Conservation (phyloP, 352 stramenopile species). For the Pythium phragmitis region DNA sequence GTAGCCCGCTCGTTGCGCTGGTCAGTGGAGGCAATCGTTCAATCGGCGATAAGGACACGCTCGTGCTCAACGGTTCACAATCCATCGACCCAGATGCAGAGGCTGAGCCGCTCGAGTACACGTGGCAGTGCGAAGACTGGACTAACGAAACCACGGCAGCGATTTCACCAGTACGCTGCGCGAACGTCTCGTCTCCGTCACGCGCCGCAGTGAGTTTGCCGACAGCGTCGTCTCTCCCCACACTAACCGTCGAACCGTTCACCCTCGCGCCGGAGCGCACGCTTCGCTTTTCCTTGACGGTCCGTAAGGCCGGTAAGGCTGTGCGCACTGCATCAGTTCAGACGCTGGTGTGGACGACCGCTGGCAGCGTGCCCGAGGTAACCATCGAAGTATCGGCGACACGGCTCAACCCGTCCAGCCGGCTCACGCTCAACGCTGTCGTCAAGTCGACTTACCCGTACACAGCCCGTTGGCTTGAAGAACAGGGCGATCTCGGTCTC, state of each 20-base stretch:
- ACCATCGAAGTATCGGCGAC: slow-evolving; percentile 24
- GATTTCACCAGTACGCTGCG: slow-evolving; percentile 3
- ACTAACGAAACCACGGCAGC: slow-evolving; percentile 32
- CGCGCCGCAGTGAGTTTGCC: background rate
- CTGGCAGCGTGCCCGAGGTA: slow-evolving; percentile 49
- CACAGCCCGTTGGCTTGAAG: slow-evolving; percentile 48
- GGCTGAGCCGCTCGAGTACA: slow-evolving; percentile 36
- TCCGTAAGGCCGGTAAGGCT: slow-evolving; percentile 29
- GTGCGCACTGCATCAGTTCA: slow-evolving; percentile 23
- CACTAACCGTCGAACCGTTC: slow-evolving; percentile 44
- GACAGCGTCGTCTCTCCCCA: slow-evolving; percentile 12
- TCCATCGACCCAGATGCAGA: slow-evolving; percentile 54
- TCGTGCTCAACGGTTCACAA: slow-evolving; percentile 48
- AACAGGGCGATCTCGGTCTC: slow-evolving; percentile 53
- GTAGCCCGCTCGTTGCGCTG: slow-evolving; percentile 35
- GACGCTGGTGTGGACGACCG: slow-evolving; percentile 47
- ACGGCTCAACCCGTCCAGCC: slow-evolving; percentile 51
- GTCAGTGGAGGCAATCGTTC: slow-evolving; percentile 48
- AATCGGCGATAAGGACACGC: slow-evolving; percentile 45
- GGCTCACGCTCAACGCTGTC: slow-evolving; percentile 33
- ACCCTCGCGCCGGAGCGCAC: slow-evolving; percentile 39
- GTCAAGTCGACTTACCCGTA: slow-evolving; percentile 71
- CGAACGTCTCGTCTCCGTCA: slow-evolving; percentile 17
- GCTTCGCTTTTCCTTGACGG: slow-evolving; percentile 48
- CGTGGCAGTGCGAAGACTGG: slow-evolving; percentile 57